These are phyloP conservation scores for Colletotrichum camelliae DNA, from an alignment of 2,329 filamentous ascomycete species.

Conservation along the genomic window DNA sequence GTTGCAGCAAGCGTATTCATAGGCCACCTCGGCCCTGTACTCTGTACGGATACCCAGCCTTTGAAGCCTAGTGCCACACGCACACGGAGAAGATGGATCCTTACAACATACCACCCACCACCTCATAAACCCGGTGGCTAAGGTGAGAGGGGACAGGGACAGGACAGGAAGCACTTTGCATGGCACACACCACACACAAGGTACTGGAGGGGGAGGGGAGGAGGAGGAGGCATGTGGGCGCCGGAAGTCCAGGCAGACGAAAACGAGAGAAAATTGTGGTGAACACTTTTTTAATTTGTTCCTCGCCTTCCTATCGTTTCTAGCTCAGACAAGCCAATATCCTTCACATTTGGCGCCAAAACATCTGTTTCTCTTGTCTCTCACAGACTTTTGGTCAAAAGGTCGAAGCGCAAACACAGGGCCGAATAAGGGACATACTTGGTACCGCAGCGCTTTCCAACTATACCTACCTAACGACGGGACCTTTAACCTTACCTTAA, in stretches of 20 bases:
- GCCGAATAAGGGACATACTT: background rate
- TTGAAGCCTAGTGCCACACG: background rate
- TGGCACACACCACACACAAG: background rate
- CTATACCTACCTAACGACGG: background rate
- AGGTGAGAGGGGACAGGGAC: background rate
- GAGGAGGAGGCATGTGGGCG: background rate
- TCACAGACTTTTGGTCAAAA: background rate
- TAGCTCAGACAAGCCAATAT: background rate
- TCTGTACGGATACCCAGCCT: background rate
- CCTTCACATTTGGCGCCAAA: background rate
- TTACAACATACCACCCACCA: background rate
- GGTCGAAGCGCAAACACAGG: background rate
- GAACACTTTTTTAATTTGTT: background rate
- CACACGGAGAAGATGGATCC: background rate
- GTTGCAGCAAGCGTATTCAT: background rate
- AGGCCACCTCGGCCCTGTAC: background rate
- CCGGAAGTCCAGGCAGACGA: background rate
- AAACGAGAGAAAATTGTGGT: background rate
- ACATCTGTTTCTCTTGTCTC: background rate
- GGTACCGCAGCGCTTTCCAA: background rate
- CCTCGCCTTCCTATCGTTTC: background rate
- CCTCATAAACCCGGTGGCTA: conserved; percentile 2
- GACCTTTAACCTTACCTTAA: background rate
- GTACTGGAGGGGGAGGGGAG: background rate
- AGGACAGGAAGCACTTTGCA: background rate